These are phyloP conservation scores for Corrigiola litoralis DNA, from an alignment of 179 eudicot genomes.

Conservation along the genomic window DNA sequence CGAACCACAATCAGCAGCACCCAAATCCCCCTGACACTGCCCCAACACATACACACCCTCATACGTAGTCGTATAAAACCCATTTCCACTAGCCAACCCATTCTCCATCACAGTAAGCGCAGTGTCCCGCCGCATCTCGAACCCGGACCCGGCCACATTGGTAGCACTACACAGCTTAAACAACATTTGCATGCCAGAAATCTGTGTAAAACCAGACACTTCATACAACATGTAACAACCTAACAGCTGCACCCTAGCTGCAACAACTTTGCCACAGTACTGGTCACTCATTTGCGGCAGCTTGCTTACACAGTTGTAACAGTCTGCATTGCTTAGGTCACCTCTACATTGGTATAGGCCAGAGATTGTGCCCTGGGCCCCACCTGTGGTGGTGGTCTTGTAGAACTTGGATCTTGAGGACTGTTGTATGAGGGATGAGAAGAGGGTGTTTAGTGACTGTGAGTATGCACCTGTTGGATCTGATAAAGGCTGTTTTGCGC, in stretches of 20 bases:
- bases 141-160: slow-evolving; percentile 53
- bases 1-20: slow-evolving; percentile 57
- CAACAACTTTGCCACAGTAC: slow-evolving; percentile 61
- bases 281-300: slow-evolving; percentile 63
- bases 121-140: slow-evolving; percentile 67
- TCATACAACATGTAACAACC: slow-evolving; percentile 84
- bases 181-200: slow-evolving; percentile 68
- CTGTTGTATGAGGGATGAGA: slow-evolving; percentile 54
- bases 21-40: slow-evolving; percentile 86
- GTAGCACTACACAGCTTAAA: slow-evolving; percentile 58
- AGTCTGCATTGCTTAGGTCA: slow-evolving; percentile 57
- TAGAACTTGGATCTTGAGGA: slow-evolving; percentile 71
- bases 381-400: slow-evolving; percentile 56
- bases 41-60: slow-evolving; percentile 61
- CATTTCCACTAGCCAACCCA: slow-evolving; percentile 45
- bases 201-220: slow-evolving; percentile 67
- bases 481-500: slow-evolving; percentile 66
- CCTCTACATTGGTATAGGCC: slow-evolving; percentile 91
- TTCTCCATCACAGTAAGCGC: slow-evolving; percentile 54
- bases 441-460: slow-evolving; percentile 63
- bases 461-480: slow-evolving; percentile 78
- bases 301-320: slow-evolving; percentile 64
- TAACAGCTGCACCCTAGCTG: slow-evolving; percentile 69
- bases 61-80: slow-evolving; percentile 64
- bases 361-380: slow-evolving; percentile 43